phyloP scores from a whole-genome alignment of 495 filamentous ascomycete genomes.

The Hyaloscypha hepaticicola region DNA sequence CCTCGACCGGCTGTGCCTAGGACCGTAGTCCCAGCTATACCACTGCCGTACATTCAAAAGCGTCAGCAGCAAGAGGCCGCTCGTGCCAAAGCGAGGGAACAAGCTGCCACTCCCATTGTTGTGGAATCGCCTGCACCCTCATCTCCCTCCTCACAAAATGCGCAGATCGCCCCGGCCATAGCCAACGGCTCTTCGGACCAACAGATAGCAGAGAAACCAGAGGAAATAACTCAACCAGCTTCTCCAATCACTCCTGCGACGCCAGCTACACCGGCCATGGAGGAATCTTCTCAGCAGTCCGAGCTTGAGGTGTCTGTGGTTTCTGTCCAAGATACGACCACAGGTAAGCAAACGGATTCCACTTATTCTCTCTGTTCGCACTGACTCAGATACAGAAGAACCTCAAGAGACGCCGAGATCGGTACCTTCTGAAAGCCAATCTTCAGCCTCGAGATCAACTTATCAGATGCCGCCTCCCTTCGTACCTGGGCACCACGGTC shows the following conservation, averaged over 20 bases:
- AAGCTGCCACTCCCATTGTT: slow-evolving; percentile 19
- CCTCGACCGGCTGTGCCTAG: slow-evolving; percentile 33
- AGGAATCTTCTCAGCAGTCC: slow-evolving; percentile 4
- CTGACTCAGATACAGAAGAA: background rate
- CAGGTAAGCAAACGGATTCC: slow-evolving; percentile 22
- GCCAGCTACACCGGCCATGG: slow-evolving; percentile 4
- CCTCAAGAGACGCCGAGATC: slow-evolving; percentile 18
- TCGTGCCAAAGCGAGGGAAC: slow-evolving; percentile 21
- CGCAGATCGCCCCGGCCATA: slow-evolving; percentile 12
- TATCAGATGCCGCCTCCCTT: slow-evolving; percentile 35
- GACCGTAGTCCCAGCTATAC: slow-evolving; percentile 38
- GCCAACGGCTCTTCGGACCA: slow-evolving; percentile 23
- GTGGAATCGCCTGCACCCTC: slow-evolving; percentile 8
- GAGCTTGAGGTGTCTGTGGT: slow-evolving; percentile 6
- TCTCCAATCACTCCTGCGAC: slow-evolving; percentile 6
- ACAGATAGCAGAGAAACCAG: background rate
- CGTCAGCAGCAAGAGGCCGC: slow-evolving; percentile 30
- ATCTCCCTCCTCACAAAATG: slow-evolving; percentile 9
- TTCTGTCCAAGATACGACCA: slow-evolving; percentile 15
- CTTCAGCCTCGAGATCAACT: slow-evolving; percentile 27
- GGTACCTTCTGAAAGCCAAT: slow-evolving; percentile 24
- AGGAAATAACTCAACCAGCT: background rate
- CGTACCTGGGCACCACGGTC: slow-evolving; percentile 35
- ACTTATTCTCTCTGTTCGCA: background rate
- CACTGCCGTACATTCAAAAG: slow-evolving; percentile 40